phyloP scores from a whole-genome alignment of 1,139 yeast genomes.

The Debaryomyces robertsiae region DNA sequence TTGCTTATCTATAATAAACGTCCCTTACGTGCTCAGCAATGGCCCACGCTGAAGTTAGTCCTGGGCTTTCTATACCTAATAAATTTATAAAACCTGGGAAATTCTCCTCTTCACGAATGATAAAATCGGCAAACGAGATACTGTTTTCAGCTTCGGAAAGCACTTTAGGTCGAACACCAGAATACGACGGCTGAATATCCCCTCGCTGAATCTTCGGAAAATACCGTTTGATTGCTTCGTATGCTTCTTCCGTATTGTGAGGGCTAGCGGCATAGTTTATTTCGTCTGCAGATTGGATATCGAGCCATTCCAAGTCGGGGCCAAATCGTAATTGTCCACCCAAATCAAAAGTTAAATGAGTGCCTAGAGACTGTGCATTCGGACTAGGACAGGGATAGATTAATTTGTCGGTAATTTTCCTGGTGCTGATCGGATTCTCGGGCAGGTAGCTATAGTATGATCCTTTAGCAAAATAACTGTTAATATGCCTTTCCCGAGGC shows the following conservation, averaged over 20 bases:
- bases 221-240: slow-evolving; percentile 60
- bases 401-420: slow-evolving; percentile 39
- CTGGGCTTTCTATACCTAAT: slow-evolving; percentile 89
- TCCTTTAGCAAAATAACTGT: slow-evolving; percentile 78
- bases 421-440: slow-evolving; percentile 35
- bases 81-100: slow-evolving; percentile 80
- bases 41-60: slow-evolving; percentile 79
- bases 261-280: slow-evolving; percentile 52
- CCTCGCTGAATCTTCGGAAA: slow-evolving; percentile 56
- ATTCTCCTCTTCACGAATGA: slow-evolving; percentile 62
- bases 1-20: slow-evolving; percentile 29
- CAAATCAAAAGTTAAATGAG: slow-evolving; percentile 81
- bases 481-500: slow-evolving; percentile 61
- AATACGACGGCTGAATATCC: slow-evolving; percentile 66
- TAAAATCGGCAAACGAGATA: slow-evolving; percentile 65
- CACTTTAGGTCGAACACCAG: slow-evolving; percentile 84
- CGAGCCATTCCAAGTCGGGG: slow-evolving; percentile 86
- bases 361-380: slow-evolving; percentile 76
- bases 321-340: slow-evolving; percentile 85
- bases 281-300: slow-evolving; percentile 33
- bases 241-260: slow-evolving; percentile 55
- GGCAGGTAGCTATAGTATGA: slow-evolving; percentile 67
- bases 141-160: slow-evolving; percentile 44
- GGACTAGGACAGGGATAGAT: slow-evolving; percentile 82
- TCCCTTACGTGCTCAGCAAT: slow-evolving; percentile 71